phyloP scores from a whole-genome alignment of 2,329 filamentous ascomycete species.

The Exophiala dermatitidis region DNA sequence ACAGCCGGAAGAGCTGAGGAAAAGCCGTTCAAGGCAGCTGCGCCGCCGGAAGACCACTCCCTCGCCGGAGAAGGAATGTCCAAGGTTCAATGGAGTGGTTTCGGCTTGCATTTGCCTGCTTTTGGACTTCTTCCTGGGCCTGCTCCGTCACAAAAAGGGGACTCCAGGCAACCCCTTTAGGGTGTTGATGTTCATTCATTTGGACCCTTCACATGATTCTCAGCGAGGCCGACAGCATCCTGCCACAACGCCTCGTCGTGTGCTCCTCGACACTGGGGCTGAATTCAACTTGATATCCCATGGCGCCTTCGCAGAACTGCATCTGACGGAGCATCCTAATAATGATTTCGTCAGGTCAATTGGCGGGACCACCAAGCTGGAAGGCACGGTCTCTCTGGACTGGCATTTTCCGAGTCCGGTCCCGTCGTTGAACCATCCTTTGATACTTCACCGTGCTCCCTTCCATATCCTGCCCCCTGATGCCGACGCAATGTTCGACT shows the following conservation, averaged over 20 bases:
- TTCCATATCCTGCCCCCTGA: conserved; percentile 14
- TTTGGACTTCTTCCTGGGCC: neutral
- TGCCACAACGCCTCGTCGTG: conserved; percentile 13
- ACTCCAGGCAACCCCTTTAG: conserved; percentile 8
- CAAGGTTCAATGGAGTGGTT: neutral
- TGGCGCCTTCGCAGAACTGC: conserved; percentile 9
- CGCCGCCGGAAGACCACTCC: neutral
- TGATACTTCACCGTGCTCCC: conserved; percentile 5
- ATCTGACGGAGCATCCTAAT: conserved; percentile 7
- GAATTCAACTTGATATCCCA: conserved; percentile 21
- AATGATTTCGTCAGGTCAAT: conserved; percentile 12
- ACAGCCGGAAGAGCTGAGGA: neutral
- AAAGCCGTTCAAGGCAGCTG: neutral
- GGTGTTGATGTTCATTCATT: conserved; percentile 15
- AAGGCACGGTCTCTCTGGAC: conserved; percentile 8
- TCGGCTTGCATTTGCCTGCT: neutral
- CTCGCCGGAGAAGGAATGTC: neutral
- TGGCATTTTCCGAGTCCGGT: conserved; percentile 14
- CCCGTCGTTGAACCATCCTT: neutral
- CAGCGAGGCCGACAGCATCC: neutral
- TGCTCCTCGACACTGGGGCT: conserved; percentile 20
- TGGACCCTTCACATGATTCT: neutral
- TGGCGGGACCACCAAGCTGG: conserved; percentile 13
- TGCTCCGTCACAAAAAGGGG: conserved; percentile 5
- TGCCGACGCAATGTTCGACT: conserved; percentile 17